Base-by-base conservation (phyloP, 179 eudicot species). In the Gypsophila paniculata region DNA sequence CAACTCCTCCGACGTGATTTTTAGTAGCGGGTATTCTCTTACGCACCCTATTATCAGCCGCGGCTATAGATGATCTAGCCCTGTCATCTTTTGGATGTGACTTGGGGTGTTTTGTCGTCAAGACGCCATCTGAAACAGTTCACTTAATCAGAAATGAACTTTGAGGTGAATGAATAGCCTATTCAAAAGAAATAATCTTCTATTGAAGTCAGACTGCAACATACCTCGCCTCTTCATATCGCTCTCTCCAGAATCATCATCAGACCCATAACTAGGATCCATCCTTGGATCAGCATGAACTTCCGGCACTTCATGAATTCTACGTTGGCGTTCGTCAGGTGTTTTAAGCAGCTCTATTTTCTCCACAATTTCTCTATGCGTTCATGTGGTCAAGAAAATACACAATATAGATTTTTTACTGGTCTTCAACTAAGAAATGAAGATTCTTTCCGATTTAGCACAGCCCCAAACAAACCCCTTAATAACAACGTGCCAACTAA, bases 331-430 rank as follows among this genome's bases (percentile, higher is more conserved):
- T 75, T 95, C 99, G 61, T 88, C 98, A 59, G 96, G 93, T 61
- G 96, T 84, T 71, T 87, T 89, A 64, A 95, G 81, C 67, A 88
- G 82, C 87, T 90, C 93, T 70, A 95, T 75, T 78, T 90, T 92
- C 86, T 92, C 95, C 32, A 95, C 95, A 73, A 83, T 85, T 83
- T 92, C 98, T 79, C 97, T 90, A 75, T 90, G 99, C 85, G 99
- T 95, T 70, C 68, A 62, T 38, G 58, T 22, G 75, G 84, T 84
- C 73, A 84, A 84, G 86, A 74, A 76, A 73, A 58, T 23, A 23
- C 73, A 42, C 19, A 54, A 38, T 64, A 61, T 12, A 75, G 18
- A 5, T 18, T 39, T 63, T 13, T 61, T 34, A 61, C 15, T 26
- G 34, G 65, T 61, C 65, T 29, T 26, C 65, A 26, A 36, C 17